Percentiles rank a stretch among this genome's conserved stretches.
phyloP scores from a whole-genome alignment of 768 basidiomycete species.

The Auriscalpium vulgare region DNA sequence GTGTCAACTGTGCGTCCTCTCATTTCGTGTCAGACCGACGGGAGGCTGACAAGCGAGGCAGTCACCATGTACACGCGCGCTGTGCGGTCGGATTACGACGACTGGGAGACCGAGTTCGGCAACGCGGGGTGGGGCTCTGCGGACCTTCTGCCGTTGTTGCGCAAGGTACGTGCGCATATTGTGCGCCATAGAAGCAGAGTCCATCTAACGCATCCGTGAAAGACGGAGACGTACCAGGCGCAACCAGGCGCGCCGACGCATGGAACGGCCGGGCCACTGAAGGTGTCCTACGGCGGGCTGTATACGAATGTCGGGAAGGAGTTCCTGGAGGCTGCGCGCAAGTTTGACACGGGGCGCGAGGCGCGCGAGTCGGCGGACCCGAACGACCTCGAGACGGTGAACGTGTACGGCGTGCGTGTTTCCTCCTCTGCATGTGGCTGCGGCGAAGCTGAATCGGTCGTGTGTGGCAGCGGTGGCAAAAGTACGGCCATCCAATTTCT shows the following conservation, averaged over 20 bases:
- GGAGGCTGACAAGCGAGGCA: background rate
- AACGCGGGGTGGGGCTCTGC: slow-evolving; percentile 58
- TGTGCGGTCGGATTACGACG: slow-evolving; percentile 56
- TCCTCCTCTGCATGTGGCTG: background rate
- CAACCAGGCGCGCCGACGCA: slow-evolving; percentile 28
- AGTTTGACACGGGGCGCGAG: slow-evolving; percentile 16
- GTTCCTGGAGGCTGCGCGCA: slow-evolving; percentile 20
- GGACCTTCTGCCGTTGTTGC: slow-evolving; percentile 48
- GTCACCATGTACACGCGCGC: slow-evolving; percentile 45
- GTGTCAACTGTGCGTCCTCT: slow-evolving; percentile 39
- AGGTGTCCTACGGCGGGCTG: slow-evolving; percentile 22
- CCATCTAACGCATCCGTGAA: background rate
- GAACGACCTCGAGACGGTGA: slow-evolving; percentile 18
- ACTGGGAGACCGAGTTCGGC: slow-evolving; percentile 42
- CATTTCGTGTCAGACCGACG: background rate
- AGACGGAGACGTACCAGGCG: slow-evolving; percentile 34
- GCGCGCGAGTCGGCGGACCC: slow-evolving; percentile 13
- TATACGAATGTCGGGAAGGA: slow-evolving; percentile 17
- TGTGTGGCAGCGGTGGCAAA: slow-evolving; percentile 43
- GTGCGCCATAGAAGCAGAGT: background rate
- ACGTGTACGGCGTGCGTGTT: slow-evolving; percentile 20
- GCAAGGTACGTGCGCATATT: slow-evolving; percentile 33
- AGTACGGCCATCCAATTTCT: slow-evolving; percentile 25
- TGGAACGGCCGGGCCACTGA: slow-evolving; percentile 39
- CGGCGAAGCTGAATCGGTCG: background rate